These are phyloP conservation scores for Dentipellis sp. DNA, from an alignment of 768 basidiomycete species.

Conservation along the genomic window DNA sequence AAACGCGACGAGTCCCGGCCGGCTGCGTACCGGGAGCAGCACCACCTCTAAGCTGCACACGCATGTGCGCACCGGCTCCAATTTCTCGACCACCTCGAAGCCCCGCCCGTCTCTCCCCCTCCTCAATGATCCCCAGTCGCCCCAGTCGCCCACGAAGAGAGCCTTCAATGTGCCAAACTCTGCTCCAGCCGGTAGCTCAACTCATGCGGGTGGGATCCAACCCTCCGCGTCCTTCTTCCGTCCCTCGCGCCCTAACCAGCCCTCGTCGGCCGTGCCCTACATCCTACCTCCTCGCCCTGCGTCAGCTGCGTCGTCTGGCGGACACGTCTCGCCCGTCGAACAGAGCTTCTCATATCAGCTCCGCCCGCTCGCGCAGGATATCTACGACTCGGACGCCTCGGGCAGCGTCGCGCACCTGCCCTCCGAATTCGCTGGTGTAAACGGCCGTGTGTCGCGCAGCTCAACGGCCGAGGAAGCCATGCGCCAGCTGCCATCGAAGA, in stretches of 20 bases:
- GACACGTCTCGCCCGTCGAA: slow-evolving; percentile 6
- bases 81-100: slow-evolving; percentile 9
- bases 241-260: slow-evolving; percentile 51
- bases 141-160: slow-evolving; percentile 1
- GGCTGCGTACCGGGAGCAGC: slow-evolving; percentile 3
- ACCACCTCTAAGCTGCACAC: not conserved
- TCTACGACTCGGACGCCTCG: slow-evolving; percentile 36
- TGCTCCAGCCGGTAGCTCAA: slow-evolving; percentile 21
- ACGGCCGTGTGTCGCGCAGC: slow-evolving; percentile 5
- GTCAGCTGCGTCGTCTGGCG: slow-evolving; percentile 21
- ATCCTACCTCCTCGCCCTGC: slow-evolving; percentile 22
- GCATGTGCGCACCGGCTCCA: slow-evolving; percentile 9
- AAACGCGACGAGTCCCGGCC: not conserved
- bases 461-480: slow-evolving; percentile 22
- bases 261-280: slow-evolving; percentile 27
- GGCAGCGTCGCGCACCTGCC: slow-evolving; percentile 19
- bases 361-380: slow-evolving; percentile 27
- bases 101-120: slow-evolving; percentile 1
- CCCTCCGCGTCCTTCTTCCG: slow-evolving; percentile 76
- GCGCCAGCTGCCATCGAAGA: slow-evolving; percentile 26
- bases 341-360: slow-evolving; percentile 29
- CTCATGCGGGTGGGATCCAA: slow-evolving; percentile 67
- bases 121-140: slow-evolving; percentile 9
- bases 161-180: slow-evolving; percentile 2
- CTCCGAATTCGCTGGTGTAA: slow-evolving; percentile 12